These are phyloP conservation scores for Cordyceps militaris DNA, from an alignment of 2,329 filamentous ascomycete genomes.

Conservation along the genomic window DNA sequence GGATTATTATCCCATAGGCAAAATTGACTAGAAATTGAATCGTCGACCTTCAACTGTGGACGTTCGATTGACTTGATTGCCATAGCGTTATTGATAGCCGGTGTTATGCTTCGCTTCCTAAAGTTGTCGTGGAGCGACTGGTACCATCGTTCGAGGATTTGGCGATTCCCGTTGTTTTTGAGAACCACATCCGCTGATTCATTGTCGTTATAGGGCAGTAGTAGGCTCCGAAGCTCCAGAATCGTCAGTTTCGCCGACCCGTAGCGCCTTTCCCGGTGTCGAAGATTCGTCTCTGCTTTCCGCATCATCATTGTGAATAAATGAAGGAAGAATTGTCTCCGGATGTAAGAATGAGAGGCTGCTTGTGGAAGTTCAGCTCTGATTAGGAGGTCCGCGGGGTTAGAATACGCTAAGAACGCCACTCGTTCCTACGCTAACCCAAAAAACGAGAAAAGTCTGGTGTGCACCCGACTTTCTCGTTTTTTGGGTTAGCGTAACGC, in stretches of 20 bases:
- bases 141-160: not conserved
- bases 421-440: not conserved
- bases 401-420: not conserved
- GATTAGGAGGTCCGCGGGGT: not conserved
- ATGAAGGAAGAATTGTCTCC: not conserved
- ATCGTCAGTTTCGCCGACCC: not conserved
- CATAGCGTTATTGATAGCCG: not conserved
- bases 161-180: not conserved
- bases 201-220: not conserved
- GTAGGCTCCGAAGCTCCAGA: not conserved
- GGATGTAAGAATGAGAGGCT: not conserved
- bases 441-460: not conserved
- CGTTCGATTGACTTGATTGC: not conserved
- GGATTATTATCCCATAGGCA: not conserved
- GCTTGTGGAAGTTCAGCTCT: not conserved
- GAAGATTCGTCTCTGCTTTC: not conserved
- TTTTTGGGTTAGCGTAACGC: not conserved
- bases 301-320: not conserved
- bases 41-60: not conserved
- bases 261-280: not conserved
- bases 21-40: not conserved
- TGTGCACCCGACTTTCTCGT: not conserved
- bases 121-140: not conserved
- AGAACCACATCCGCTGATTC: not conserved
- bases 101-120: not conserved